Base-by-base conservation (phyloP, 805 yeast genomes). In the Cyberlindnera nakhonratchasimensis region DNA sequence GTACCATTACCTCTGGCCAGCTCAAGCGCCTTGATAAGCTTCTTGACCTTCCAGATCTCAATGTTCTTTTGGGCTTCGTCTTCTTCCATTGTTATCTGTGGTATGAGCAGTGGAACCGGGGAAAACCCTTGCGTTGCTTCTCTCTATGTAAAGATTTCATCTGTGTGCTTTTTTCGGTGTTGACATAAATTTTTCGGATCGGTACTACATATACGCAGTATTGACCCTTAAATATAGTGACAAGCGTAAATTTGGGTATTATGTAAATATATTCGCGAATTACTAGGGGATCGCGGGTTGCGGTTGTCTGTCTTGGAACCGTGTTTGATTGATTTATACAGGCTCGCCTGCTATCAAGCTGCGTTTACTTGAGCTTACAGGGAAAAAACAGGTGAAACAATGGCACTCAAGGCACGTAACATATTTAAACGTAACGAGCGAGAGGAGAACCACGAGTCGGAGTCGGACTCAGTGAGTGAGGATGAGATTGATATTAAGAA, bases 11-110 rank as follows among this genome's bases (percentile, higher is more conserved):
- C 99, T 66, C 96, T 80, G 40, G 98, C 98, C 58, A 70, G 71
- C 64, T 93, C 93, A 55, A 93, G 76, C 47, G 84, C 79, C 68
- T 86, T 86, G 75, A 90, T 79, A 67, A 88, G 76, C 71, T 93
- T 93, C 75, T 90, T 91, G 75, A 93, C 82, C 80, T 93, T 93
- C 99, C 99, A 93, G 74, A 93, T 90, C 73, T 93, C 96, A 64
- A 93, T 91, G 72, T 90, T 91, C 72, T 86, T 89, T 64, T 93
- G 99, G 40, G 95, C 93, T 53, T 88, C 96, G 52, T 58, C 62
- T 47, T 80, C 72, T 55, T 80, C 43, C 43, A 38, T 37, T 28
- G n/a, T 26, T 35, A 20, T 20, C 11, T 26, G 17, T 19, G 12
- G 31, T 19, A 11, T 21, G 4, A 6, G 17, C 18, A 7, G 16